phyloP scores from a whole-genome alignment of 1,284 basidiomycete genomes.

The Papiliotrema terrestris region DNA sequence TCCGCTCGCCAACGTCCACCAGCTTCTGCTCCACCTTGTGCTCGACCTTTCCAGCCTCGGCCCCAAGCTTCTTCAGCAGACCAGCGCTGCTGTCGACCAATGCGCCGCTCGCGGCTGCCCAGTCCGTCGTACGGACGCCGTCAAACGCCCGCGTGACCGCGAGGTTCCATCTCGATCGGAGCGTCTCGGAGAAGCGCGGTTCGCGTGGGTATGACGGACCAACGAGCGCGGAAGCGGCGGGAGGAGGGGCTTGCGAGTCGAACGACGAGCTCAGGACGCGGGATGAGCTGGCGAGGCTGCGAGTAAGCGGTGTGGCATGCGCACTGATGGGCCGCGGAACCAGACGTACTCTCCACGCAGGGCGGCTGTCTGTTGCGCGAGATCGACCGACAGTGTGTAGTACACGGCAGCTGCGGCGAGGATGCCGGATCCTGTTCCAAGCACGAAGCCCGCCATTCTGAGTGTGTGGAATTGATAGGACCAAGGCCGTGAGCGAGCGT shows the following conservation, averaged over 20 bases:
- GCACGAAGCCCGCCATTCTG: constrained; percentile 40
- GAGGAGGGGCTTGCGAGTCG: constrained; percentile 19
- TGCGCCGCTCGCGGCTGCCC: background rate
- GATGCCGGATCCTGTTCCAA: constrained; percentile 41
- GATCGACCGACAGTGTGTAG: constrained; percentile 38
- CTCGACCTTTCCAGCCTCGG: background rate
- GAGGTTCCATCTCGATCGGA: constrained; percentile 38
- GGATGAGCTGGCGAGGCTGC: constrained; percentile 22
- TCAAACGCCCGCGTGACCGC: constrained; percentile 15
- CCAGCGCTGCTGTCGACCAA: background rate
- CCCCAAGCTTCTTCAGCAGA: background rate
- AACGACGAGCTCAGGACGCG: constrained; percentile 30
- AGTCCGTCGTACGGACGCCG: constrained; percentile 1
- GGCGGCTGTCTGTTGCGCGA: constrained; percentile 22
- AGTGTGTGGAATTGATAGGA: no score
- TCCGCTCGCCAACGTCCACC: background rate
- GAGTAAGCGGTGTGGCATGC: background rate
- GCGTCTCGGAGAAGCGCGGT: constrained; percentile 24
- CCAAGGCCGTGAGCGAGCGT: no score
- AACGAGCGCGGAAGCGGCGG: constrained; percentile 29
- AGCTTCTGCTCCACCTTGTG: background rate
- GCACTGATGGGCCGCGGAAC: background rate
- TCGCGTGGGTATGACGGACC: constrained; percentile 24
- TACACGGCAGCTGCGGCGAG: constrained; percentile 44
- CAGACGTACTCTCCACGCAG: constrained; percentile 37